Conservation (phyloP, 2,329 filamentous ascomycete species). For the Epicoccum nigrum region DNA sequence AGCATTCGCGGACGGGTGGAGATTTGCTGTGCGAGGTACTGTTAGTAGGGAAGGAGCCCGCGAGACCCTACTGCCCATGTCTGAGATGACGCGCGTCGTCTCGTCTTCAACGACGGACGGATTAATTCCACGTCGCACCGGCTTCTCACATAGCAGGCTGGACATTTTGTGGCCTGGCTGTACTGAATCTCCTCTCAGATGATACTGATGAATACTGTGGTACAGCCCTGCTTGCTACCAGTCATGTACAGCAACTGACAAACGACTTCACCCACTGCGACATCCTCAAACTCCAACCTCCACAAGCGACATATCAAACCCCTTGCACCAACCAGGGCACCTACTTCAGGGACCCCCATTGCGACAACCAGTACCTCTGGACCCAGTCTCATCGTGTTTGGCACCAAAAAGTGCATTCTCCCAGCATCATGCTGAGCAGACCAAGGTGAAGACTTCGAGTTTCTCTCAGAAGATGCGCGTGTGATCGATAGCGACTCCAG, state of each 20-base stretch:
- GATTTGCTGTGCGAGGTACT: too few species aligned
- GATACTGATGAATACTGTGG: neutral
- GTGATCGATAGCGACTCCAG: too few species aligned
- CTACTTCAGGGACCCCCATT: too few species aligned
- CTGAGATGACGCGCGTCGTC: slow-evolving; percentile 9
- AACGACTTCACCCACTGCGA: neutral
- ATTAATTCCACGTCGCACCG: slow-evolving; percentile 1
- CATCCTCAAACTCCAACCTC: neutral
- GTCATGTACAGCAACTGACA: neutral
- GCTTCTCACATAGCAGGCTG: neutral
- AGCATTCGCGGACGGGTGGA: too few species aligned
- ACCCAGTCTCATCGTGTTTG: too few species aligned
- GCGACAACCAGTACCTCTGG: too few species aligned
- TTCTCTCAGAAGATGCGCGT: too few species aligned
- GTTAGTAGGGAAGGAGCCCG: neutral
- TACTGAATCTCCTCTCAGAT: neutral
- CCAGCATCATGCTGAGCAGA: too few species aligned
- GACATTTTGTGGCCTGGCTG: neutral
- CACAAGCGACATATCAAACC: too few species aligned
- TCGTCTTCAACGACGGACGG: neutral
- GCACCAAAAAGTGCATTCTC: too few species aligned
- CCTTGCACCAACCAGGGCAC: too few species aligned
- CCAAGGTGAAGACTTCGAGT: too few species aligned
- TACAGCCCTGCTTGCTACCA: neutral
- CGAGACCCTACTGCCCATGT: neutral